phyloP scores from a whole-genome alignment of 2,329 filamentous ascomycete species.

The Talaromyces islandicus region DNA sequence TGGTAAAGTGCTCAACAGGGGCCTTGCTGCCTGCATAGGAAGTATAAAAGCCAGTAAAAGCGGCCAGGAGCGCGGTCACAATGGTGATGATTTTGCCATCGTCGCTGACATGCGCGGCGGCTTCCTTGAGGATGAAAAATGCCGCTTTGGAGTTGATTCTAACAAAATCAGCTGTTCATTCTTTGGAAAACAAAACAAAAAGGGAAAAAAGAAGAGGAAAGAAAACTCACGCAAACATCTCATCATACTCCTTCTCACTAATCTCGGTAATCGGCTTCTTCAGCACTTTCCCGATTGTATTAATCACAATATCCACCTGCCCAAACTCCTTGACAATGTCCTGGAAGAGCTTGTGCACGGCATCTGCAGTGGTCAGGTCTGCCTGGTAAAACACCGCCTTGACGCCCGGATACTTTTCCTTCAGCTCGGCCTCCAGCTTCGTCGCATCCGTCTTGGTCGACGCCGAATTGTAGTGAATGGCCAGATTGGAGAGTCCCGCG shows the following conservation, averaged over 20 bases:
- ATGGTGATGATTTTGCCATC: slow-evolving; percentile 46
- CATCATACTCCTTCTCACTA: slow-evolving; percentile 42
- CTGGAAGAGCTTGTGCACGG: slow-evolving; percentile 38
- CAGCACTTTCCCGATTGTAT: slow-evolving; percentile 46
- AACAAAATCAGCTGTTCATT: not conserved
- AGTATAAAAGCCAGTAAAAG: slow-evolving; percentile 43
- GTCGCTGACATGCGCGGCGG: slow-evolving; percentile 36
- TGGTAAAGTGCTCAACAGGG: slow-evolving; percentile 54
- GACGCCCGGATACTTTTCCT: slow-evolving; percentile 22
- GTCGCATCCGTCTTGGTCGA: slow-evolving; percentile 32
- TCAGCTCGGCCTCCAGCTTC: slow-evolving; percentile 33
- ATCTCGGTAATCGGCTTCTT: slow-evolving; percentile 44
- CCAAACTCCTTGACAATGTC: slow-evolving; percentile 37
- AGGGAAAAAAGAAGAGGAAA: not conserved
- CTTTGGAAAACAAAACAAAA: too few relatives aligned
- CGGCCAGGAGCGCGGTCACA: slow-evolving; percentile 40
- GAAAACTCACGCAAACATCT: slow-evolving; percentile 39
- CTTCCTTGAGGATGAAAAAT: slow-evolving; percentile 43
- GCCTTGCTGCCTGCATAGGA: slow-evolving; percentile 50
- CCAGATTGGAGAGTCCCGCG: slow-evolving; percentile 28
- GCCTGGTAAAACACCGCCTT: slow-evolving; percentile 39
- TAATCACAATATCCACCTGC: slow-evolving; percentile 45
- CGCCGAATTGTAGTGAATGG: slow-evolving; percentile 39
- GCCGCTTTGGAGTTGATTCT: slow-evolving; percentile 44
- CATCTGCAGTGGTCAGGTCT: slow-evolving; percentile 37